phyloP scores from a whole-genome alignment of 768 basidiomycete genomes.

The Coprinellus micaceus region DNA sequence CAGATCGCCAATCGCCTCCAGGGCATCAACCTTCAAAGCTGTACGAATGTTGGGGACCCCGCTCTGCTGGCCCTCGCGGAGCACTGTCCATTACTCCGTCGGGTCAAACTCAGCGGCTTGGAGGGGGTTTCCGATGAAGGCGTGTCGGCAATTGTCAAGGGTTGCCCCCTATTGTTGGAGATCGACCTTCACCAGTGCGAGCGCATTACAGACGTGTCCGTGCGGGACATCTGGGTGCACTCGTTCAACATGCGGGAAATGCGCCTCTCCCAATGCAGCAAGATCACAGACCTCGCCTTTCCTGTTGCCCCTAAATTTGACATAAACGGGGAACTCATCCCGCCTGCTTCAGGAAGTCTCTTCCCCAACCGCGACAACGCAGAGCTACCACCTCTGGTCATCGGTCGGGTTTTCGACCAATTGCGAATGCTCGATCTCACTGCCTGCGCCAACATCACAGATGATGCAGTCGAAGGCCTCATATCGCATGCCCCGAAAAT shows the following conservation, averaged over 20 bases:
- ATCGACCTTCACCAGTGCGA: slow-evolving; percentile 88
- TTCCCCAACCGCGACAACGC: slow-evolving; percentile 43
- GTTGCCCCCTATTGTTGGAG: slow-evolving; percentile 86
- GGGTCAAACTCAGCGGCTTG: slow-evolving; percentile 86
- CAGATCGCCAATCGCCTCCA: slow-evolving; percentile 70
- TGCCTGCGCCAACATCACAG: slow-evolving; percentile 75
- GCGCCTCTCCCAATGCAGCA: slow-evolving; percentile 72
- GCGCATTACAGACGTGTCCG: slow-evolving; percentile 67
- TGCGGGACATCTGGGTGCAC: slow-evolving; percentile 82
- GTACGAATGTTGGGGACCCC: slow-evolving; percentile 72
- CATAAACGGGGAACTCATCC: slow-evolving; percentile 28
- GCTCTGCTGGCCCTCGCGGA: slow-evolving; percentile 75
- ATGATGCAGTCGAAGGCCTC: slow-evolving; percentile 80
- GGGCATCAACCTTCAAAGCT: slow-evolving; percentile 87
- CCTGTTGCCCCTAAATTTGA: slow-evolving; percentile 59
- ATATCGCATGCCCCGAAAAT: slow-evolving; percentile 78
- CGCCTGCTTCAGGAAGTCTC: no score
- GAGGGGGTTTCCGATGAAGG: slow-evolving; percentile 72
- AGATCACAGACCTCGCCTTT: slow-evolving; percentile 83
- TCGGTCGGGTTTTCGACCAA: slow-evolving; percentile 69
- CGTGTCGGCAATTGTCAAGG: slow-evolving; percentile 69
- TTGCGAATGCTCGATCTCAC: slow-evolving; percentile 93
- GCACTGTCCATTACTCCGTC: slow-evolving; percentile 72
- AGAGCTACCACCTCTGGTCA: slow-evolving; percentile 62
- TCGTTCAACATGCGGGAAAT: slow-evolving; percentile 87